Evolutionary conservation across 73 alveolate species (phyloP).

Genomic region (Paramecium sexaurelia): DNA sequence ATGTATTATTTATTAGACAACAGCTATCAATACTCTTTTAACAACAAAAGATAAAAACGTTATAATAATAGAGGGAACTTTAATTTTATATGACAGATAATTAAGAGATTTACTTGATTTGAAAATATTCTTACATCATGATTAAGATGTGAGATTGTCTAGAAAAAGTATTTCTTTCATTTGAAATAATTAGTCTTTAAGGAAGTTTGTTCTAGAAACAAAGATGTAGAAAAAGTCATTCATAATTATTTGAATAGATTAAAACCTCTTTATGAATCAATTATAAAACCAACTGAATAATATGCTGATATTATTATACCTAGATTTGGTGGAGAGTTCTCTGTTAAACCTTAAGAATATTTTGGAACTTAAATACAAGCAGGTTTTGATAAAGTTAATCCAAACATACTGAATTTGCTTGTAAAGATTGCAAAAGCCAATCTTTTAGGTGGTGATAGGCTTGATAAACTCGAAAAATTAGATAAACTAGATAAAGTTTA

Average conservation of each 20-base stretch:
- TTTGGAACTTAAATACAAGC: neutral
- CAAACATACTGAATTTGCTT: neutral
- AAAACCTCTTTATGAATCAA: slow-evolving; percentile 92
- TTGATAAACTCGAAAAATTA: neutral
- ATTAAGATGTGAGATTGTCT: slow-evolving; percentile 93
- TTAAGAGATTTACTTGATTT: slow-evolving; percentile 85
- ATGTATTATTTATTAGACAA: neutral
- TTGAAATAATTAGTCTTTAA: neutral
- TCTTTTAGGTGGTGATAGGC: neutral
- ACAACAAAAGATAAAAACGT: slow-evolving; percentile 7
- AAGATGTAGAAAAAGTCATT: neutral
- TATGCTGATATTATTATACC: slow-evolving; percentile 94
- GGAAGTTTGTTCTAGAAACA: neutral
- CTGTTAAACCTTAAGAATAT: neutral
- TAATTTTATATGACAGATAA: slow-evolving; percentile 75
- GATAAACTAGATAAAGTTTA: neutral
- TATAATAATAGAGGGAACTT: slow-evolving; percentile 93
- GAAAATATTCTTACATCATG: slow-evolving; percentile 89
- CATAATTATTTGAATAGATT: slow-evolving; percentile 68
- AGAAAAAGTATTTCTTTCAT: slow-evolving; percentile 73
- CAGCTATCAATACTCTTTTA: neutral
- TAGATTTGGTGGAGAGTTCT: slow-evolving; percentile 1
- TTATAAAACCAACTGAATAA: slow-evolving; percentile 88
- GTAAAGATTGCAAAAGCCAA: neutral
- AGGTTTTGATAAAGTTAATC: neutral